Conservation (phyloP, 805 yeast species). For the Debaryomyces castellii region DNA sequence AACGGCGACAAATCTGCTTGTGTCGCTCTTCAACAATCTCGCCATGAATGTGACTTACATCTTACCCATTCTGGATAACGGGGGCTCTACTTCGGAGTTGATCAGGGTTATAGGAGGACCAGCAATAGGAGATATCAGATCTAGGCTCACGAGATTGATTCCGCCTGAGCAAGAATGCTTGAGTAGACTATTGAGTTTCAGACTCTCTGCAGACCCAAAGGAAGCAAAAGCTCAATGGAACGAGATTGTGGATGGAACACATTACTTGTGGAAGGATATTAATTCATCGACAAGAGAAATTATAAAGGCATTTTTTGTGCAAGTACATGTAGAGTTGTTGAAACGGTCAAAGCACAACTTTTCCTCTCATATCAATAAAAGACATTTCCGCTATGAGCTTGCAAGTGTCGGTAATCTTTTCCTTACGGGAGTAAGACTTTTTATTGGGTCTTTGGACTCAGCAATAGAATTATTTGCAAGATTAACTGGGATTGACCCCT, state of each 20-base stretch:
- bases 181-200: slow-evolving; percentile 36
- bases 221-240: slow-evolving; percentile 75
- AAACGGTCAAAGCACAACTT: slow-evolving; percentile 56
- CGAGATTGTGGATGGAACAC: slow-evolving; percentile 75
- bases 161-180: slow-evolving; percentile 46
- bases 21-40: slow-evolving; percentile 52
- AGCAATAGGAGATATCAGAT: slow-evolving; percentile 89
- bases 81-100: slow-evolving; percentile 91
- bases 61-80: slow-evolving; percentile 87
- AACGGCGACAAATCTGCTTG: slow-evolving; percentile 81
- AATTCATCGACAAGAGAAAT: slow-evolving; percentile 66
- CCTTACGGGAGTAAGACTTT: slow-evolving; percentile 75
- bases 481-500: slow-evolving; percentile 56
- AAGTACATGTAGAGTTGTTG: slow-evolving; percentile 73
- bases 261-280: slow-evolving; percentile 62
- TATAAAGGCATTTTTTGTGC: slow-evolving; percentile 72
- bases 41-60: slow-evolving; percentile 57
- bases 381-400: slow-evolving; percentile 67
- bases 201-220: slow-evolving; percentile 48
- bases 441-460: slow-evolving; percentile 81
- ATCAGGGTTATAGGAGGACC: slow-evolving; percentile 89
- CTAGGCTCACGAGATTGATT: slow-evolving; percentile 73
- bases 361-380: slow-evolving; percentile 29
- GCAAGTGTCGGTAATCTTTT: slow-evolving; percentile 88
- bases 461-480: slow-evolving; percentile 75